Conservation (phyloP, 495 filamentous ascomycete species). For the Wilcoxina mikolae region DNA sequence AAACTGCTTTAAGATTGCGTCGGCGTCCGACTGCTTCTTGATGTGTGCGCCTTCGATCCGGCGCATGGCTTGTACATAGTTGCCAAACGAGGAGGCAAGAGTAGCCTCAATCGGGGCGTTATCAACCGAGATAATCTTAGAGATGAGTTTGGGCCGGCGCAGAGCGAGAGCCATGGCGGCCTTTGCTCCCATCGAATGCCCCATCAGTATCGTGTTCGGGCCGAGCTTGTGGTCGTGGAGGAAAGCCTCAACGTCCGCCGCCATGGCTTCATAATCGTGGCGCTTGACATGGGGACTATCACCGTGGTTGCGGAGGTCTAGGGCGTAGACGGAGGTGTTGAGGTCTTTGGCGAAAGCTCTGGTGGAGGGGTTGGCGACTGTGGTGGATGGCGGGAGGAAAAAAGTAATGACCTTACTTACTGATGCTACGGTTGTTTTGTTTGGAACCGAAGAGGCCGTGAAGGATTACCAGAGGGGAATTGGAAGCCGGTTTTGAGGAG, state of each 20-base stretch:
- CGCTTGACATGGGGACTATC: conserved; percentile 60
- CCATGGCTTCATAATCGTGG: conserved; percentile 78
- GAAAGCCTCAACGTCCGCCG: conserved; percentile 72
- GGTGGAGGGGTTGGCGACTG: conserved; percentile 21
- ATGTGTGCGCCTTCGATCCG: conserved; percentile 54
- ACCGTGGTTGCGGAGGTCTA: conserved; percentile 92
- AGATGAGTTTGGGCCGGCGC: conserved; percentile 45
- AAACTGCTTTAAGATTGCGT: conserved; percentile 61
- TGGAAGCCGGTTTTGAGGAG: conserved; percentile 36
- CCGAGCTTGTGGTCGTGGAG: conserved; percentile 56
- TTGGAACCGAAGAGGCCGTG: conserved; percentile 94
- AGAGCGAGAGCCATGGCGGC: conserved; percentile 81
- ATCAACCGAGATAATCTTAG: conserved; percentile 67
- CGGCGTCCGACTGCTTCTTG: conserved; percentile 58
- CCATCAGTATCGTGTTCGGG: conserved; percentile 56
- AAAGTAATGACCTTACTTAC: conserved; percentile 78
- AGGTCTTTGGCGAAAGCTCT: conserved; percentile 74
- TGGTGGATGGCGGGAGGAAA: conserved; percentile 2
- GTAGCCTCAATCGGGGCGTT: conserved; percentile 77
- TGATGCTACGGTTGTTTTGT: conserved; percentile 88
- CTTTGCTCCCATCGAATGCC: conserved; percentile 98
- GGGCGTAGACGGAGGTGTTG: conserved; percentile 62
- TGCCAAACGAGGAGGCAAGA: conserved; percentile 57
- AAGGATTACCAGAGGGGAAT: conserved; percentile 67
- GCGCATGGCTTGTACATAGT: conserved; percentile 76